A percentile compares a stretch with the other conserved stretches of the same genome.
phyloP scores from a whole-genome alignment of 73 alveolate genomes.

The Diophrys appendiculata region DNA sequence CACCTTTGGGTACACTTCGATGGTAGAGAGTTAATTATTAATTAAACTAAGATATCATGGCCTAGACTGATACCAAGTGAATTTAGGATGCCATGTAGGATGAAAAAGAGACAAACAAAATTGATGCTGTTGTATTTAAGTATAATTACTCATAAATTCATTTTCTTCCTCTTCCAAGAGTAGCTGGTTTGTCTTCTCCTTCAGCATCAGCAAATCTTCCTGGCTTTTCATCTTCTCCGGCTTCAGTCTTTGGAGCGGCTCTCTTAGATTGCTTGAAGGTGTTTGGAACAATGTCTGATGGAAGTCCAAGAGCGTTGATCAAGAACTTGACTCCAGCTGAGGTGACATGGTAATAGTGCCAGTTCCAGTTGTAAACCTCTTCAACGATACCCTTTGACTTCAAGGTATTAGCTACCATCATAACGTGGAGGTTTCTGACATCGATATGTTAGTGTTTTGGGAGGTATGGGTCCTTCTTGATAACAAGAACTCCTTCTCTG shows the following conservation, averaged over 20 bases:
- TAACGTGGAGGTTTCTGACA: conserved; percentile 80
- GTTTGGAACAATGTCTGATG: conserved; percentile 79
- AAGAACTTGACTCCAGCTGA: conserved; percentile 77
- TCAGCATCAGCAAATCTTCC: neutral
- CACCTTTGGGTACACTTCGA: no score
- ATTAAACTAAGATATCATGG: no score
- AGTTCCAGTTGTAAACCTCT: conserved; percentile 87
- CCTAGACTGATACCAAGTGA: no score
- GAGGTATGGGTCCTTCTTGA: conserved; percentile 83
- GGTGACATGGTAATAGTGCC: conserved; percentile 85
- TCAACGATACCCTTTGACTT: conserved; percentile 74
- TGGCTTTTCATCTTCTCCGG: neutral
- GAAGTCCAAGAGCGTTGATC: conserved; percentile 76
- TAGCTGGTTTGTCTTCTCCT: neutral
- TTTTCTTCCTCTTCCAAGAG: neutral
- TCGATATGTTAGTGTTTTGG: conserved; percentile 76
- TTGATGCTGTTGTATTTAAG: no score
- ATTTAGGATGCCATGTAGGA: no score
- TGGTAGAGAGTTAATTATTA: no score
- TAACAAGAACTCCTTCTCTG: conserved; percentile 84
- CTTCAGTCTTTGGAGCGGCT: conserved; percentile 2
- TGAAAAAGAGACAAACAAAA: no score
- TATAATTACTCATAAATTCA: neutral
- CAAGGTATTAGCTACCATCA: conserved; percentile 77
- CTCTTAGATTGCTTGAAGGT: conserved; percentile 57